Evolutionary conservation across 2,329 filamentous ascomycete genomes (phyloP).

Genomic region (Cryphonectria nitschkei): DNA sequence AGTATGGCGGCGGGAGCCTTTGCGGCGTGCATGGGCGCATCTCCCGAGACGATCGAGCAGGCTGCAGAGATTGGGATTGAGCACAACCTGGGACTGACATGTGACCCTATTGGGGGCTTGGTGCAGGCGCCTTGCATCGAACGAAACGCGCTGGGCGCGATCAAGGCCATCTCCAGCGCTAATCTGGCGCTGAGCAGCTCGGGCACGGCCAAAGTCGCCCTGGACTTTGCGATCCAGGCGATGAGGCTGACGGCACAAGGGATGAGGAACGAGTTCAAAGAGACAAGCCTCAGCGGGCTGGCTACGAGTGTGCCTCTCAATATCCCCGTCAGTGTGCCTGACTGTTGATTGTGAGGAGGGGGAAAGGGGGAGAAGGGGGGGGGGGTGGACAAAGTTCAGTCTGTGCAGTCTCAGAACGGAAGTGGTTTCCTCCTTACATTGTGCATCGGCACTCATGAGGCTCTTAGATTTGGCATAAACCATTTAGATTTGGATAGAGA

Average conservation of each 20-base stretch:
- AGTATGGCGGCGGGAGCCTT: constrained; percentile 57
- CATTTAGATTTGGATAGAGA: background rate
- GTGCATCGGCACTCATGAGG: background rate
- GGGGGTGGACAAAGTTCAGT: background rate
- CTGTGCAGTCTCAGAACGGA: background rate
- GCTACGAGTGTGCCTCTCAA: constrained; percentile 55
- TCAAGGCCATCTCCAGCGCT: constrained; percentile 55
- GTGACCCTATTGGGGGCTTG: constrained; percentile 54
- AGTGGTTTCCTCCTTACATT: background rate
- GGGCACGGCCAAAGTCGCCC: constrained; percentile 51
- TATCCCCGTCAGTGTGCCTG: constrained; percentile 56
- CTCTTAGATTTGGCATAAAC: background rate
- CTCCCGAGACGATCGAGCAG: constrained; percentile 53
- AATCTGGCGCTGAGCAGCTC: constrained; percentile 53
- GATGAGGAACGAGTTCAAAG: constrained; percentile 58
- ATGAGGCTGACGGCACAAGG: constrained; percentile 55
- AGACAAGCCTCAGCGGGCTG: constrained; percentile 54
- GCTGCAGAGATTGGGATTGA: constrained; percentile 57
- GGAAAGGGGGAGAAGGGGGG: background rate
- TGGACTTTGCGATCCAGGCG: constrained; percentile 55
- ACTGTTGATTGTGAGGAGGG: constrained; percentile 41
- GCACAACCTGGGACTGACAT: constrained; percentile 55
- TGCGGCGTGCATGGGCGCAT: constrained; percentile 56
- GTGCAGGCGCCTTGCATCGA: constrained; percentile 57
- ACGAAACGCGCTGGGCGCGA: constrained; percentile 53